These are phyloP conservation scores for Beauveria caledonica DNA, from an alignment of 2,329 filamentous ascomycete species.

Conservation along the genomic window DNA sequence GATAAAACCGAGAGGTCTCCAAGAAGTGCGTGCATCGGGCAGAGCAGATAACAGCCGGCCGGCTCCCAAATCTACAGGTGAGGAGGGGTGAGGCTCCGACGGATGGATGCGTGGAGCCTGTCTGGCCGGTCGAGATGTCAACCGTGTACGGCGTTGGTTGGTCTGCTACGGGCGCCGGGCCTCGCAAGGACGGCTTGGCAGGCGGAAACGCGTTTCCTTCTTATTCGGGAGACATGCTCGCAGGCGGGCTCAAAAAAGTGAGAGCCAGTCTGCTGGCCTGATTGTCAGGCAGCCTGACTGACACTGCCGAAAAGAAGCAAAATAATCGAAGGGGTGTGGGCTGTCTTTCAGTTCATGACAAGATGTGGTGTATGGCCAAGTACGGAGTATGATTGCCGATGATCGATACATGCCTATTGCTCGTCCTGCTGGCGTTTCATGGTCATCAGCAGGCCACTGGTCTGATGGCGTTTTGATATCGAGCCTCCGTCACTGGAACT, in stretches of 20 bases:
- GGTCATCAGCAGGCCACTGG: too few species aligned
- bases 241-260: too few species aligned
- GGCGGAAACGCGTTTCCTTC: background rate
- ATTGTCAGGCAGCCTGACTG: too few species aligned
- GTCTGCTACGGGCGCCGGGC: background rate
- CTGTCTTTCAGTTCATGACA: too few species aligned
- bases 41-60: background rate
- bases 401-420: too few species aligned
- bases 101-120: constrained; percentile 3
- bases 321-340: too few species aligned
- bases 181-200: background rate
- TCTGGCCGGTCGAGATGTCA: background rate
- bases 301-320: too few species aligned
- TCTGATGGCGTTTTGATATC: background rate
- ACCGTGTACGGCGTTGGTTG: background rate
- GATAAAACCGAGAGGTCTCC: background rate
- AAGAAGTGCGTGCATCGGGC: background rate
- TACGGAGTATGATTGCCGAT: too few species aligned
- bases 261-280: too few species aligned
- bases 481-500: background rate
- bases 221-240: too few species aligned
- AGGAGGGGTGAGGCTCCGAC: background rate
- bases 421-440: too few species aligned
- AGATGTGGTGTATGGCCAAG: too few species aligned
- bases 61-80: background rate